Evolutionary conservation across 108 stramenopile species (phyloP).

Genomic region (Craspedostauros australis): DNA sequence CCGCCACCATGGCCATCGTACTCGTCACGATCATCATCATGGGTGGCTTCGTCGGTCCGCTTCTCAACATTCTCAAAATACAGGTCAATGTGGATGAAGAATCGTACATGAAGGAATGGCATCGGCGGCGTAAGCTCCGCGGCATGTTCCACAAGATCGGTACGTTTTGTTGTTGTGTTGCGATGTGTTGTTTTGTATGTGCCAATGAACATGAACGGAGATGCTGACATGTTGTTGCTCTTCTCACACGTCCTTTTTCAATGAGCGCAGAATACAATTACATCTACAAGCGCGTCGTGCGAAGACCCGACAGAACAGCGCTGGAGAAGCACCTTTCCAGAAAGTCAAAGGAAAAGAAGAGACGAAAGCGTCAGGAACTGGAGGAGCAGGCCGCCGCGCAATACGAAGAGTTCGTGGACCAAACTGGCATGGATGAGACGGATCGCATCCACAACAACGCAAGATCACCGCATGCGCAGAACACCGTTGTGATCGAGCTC

Average conservation of each 20-base stretch:
- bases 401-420: too few species aligned
- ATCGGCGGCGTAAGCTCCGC: slow-evolving; percentile 10
- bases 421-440: too few species aligned
- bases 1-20: slow-evolving; percentile 53
- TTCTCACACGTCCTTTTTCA: background rate
- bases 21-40: slow-evolving; percentile 45
- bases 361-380: too few species aligned
- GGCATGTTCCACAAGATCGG: slow-evolving; percentile 33
- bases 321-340: too few species aligned
- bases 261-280: slow-evolving; percentile 13
- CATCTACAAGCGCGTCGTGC: slow-evolving; percentile 16
- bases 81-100: slow-evolving; percentile 45
- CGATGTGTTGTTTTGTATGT: background rate
- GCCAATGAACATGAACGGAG: background rate
- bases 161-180: slow-evolving; percentile 4
- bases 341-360: too few species aligned
- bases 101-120: slow-evolving; percentile 43
- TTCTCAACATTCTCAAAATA: slow-evolving; percentile 35
- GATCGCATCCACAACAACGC: too few species aligned
- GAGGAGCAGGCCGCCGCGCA: too few species aligned
- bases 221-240: background rate
- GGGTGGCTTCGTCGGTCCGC: slow-evolving; percentile 40
- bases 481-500: too few species aligned
- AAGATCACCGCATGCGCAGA: too few species aligned
- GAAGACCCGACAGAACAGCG: too few species aligned